Evolutionary conservation across 495 filamentous ascomycete species (phyloP).

Genomic region (Lophium mytilinum): DNA sequence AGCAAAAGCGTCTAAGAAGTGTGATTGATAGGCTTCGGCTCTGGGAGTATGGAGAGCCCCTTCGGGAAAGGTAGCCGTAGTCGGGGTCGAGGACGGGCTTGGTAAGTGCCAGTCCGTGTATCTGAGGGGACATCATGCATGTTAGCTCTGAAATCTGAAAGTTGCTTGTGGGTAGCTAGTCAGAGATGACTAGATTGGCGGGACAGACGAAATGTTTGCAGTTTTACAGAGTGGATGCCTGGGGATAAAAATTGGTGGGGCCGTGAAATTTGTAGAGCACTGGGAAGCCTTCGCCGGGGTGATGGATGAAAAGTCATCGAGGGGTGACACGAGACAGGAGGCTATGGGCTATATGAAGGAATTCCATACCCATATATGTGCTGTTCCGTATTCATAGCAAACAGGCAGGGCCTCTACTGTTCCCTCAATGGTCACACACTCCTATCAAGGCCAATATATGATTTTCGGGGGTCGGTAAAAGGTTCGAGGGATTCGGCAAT

Average conservation of each 20-base stretch:
- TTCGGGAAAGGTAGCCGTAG: constrained; percentile 24
- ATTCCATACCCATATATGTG: constrained; percentile 29
- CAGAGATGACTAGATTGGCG: too few species aligned
- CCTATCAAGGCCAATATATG: neutral
- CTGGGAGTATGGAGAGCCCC: constrained; percentile 30
- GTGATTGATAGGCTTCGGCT: constrained; percentile 24
- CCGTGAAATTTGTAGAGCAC: too few species aligned
- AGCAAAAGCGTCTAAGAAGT: constrained; percentile 36
- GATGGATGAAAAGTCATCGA: neutral
- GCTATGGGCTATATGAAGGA: neutral
- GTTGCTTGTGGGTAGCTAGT: too few species aligned
- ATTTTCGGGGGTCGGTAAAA: neutral
- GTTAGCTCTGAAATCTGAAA: constrained; percentile 18
- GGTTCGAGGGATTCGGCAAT: neutral
- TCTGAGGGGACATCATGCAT: constrained; percentile 13
- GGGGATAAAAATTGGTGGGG: too few species aligned
- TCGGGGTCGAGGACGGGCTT: constrained; percentile 34
- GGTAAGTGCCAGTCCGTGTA: constrained; percentile 34
- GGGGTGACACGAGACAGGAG: neutral
- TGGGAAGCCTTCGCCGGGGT: neutral
- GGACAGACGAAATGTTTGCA: too few species aligned
- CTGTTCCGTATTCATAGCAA: constrained; percentile 32
- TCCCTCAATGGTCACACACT: constrained; percentile 14
- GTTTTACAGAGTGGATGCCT: too few species aligned
- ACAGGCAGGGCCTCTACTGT: constrained; percentile 8